Conservation (phyloP, 1,284 basidiomycete species). For the Marasmius oreades region DNA sequence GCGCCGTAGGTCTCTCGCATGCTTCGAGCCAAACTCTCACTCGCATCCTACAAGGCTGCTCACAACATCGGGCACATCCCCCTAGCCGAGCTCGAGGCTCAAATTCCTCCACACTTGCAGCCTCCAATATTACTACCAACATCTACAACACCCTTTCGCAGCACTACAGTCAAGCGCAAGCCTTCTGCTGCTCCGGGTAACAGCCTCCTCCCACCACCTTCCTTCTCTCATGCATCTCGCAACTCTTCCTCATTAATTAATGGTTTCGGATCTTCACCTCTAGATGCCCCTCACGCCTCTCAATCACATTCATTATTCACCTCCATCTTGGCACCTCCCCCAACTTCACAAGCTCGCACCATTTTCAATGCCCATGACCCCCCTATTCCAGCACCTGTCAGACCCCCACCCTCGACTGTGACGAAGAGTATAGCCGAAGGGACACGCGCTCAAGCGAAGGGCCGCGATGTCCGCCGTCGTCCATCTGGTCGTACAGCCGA, state of each 20-base stretch:
- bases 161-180: constrained; percentile 57
- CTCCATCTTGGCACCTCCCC: constrained; percentile 71
- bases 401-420: constrained; percentile 37
- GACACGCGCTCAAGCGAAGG: constrained; percentile 35
- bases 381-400: constrained; percentile 53
- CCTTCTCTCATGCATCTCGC: constrained; percentile 37
- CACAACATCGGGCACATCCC: constrained; percentile 64
- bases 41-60: constrained; percentile 77
- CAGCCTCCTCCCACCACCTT: constrained; percentile 44
- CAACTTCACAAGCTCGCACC: constrained; percentile 67
- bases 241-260: constrained; percentile 37
- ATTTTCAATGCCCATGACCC: constrained; percentile 70
- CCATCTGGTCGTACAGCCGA: background rate
- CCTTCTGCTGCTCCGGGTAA: constrained; percentile 44
- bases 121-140: constrained; percentile 27
- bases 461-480: constrained; percentile 8
- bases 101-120: constrained; percentile 31
- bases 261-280: constrained; percentile 10
- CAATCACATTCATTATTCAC: constrained; percentile 59
- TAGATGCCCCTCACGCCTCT: constrained; percentile 4
- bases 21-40: constrained; percentile 70
- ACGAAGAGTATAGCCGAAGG: constrained; percentile 42
- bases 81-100: constrained; percentile 66
- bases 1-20: constrained; percentile 65
- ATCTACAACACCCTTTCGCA: constrained; percentile 38